Evolutionary conservation across 139 green algal genomes (phyloP).

Genomic region (Volvox reticuliferus): DNA sequence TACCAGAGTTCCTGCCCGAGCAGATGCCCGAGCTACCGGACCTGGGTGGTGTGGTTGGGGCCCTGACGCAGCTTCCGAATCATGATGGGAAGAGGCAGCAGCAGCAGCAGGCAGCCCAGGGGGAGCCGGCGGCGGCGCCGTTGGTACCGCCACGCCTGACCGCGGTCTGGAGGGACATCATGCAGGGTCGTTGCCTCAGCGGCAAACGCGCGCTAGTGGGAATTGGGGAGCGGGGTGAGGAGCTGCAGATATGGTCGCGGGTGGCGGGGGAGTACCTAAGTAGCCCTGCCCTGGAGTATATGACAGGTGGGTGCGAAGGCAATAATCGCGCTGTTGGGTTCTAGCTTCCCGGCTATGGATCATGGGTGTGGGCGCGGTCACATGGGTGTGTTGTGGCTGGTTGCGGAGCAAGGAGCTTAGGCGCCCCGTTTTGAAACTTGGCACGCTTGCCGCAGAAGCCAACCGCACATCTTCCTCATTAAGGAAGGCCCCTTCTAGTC

Average conservation of each 20-base stretch:
- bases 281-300: slow-evolving; percentile 6
- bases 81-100: not conserved
- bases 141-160: slow-evolving; percentile 10
- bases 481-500: too few relatives aligned
- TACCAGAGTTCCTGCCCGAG: not conserved
- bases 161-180: not conserved
- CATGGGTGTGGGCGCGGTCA: too few relatives aligned
- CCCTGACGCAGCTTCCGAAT: too few relatives aligned
- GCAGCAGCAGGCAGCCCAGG: not conserved
- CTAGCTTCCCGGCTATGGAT: too few relatives aligned
- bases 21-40: not conserved
- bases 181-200: not conserved
- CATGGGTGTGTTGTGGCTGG: too few relatives aligned
- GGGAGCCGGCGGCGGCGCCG: too few relatives aligned
- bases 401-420: too few relatives aligned
- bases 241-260: slow-evolving; percentile 32
- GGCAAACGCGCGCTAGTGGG: not conserved
- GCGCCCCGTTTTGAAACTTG: too few relatives aligned
- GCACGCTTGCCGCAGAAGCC: too few relatives aligned
- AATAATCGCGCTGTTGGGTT: too few relatives aligned
- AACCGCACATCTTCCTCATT: too few relatives aligned
- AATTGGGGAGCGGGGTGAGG: not conserved
- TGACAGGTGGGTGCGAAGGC: slow-evolving; percentile 4
- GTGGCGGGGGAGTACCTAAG: not conserved
- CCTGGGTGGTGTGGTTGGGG: too few relatives aligned